Percentiles rank a stretch among this genome's conserved stretches.
Evolutionary conservation across 352 stramenopile species (phyloP).

Genomic region (Phytophthora tubulina): DNA sequence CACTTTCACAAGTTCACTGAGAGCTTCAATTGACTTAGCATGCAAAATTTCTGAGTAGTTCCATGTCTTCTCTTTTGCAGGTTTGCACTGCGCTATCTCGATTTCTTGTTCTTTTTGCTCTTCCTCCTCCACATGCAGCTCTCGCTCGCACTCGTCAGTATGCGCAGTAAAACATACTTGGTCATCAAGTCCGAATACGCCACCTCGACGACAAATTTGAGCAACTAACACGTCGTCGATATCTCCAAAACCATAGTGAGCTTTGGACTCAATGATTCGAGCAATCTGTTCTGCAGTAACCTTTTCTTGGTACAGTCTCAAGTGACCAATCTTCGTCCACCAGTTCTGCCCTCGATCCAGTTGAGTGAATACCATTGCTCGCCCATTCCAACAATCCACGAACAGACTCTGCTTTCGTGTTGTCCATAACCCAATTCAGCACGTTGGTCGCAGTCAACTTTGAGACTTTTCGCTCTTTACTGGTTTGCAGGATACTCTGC

Average conservation of each 20-base stretch:
- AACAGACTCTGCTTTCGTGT: slow-evolving; percentile 75
- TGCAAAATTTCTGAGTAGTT: slow-evolving; percentile 25
- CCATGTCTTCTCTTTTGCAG: slow-evolving; percentile 32
- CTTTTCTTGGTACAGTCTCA: slow-evolving; percentile 46
- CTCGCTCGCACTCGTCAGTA: slow-evolving; percentile 63
- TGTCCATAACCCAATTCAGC: slow-evolving; percentile 91
- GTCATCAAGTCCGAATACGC: slow-evolving; percentile 50
- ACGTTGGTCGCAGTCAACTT: slow-evolving; percentile 53
- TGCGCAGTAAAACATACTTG: slow-evolving; percentile 52
- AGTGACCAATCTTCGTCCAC: slow-evolving; percentile 64
- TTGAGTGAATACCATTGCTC: slow-evolving; percentile 70
- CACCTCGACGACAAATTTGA: slow-evolving; percentile 28
- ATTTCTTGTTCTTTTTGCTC: slow-evolving; percentile 47
- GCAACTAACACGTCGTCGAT: slow-evolving; percentile 8
- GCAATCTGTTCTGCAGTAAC: slow-evolving; percentile 43
- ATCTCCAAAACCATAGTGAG: slow-evolving; percentile 1
- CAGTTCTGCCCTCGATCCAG: slow-evolving; percentile 35
- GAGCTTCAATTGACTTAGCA: slow-evolving; percentile 23
- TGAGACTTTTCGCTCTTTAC: not conserved
- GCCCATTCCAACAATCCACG: slow-evolving; percentile 83
- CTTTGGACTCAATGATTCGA: slow-evolving; percentile 45
- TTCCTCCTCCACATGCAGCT: slow-evolving; percentile 67
- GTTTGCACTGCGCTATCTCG: slow-evolving; percentile 5
- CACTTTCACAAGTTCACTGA: slow-evolving; percentile 12
- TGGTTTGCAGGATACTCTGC: slow-evolving; percentile 49